Evolutionary conservation across 305 asterid species (phyloP), one percentile per base, ranked within the genome.

Genomic region (Fraxinus sp.): DNA sequence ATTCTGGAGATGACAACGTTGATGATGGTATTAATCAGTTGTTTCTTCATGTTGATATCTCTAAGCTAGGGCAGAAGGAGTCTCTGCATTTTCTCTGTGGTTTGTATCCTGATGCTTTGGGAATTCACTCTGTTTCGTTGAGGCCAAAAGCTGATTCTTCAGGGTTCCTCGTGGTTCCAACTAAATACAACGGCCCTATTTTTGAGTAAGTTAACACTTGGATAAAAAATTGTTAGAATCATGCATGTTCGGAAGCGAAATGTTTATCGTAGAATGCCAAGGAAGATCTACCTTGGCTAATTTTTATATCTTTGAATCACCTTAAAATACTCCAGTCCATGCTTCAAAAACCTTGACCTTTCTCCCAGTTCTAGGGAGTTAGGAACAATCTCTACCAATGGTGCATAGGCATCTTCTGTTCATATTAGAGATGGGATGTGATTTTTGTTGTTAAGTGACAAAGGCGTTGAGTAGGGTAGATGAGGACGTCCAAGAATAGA

Each of bases 31-130:
- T 91, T 57, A 90, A 89, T 85, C 99, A 95, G 72, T 88, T 95
- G 85, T 94, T 94, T 88, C 88, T 95, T 76, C 94, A 94, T 75
- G 91, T 94, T 85, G 92, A 91, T 80, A 88, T 95, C 88, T 91
- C 97, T 37, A 95, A 95, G 88, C 97, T 93, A 49, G 95, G 92
- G 72, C 87, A 85, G 85, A 77, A 88, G 81, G 91, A 88, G 32
- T 88, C 97, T 71, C 77, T 95, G 88, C 97, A 89, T 88, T 94
- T 95, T 84, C 97, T 94, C 24, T 95, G 99, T 62, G 99, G 97
- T 66, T 74, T 94, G 85, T 95, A 95, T 83, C 97, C 98, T 0
- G 99, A 95, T 92, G 99, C 99, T 85, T 85, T 95, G 64, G 98
- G 99, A 79, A 93, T 95, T 90, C 99, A 94, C 87, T 92, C 98